phyloP scores from a whole-genome alignment of 345 rosid genomes.

The Moricandia moricandioides region DNA sequence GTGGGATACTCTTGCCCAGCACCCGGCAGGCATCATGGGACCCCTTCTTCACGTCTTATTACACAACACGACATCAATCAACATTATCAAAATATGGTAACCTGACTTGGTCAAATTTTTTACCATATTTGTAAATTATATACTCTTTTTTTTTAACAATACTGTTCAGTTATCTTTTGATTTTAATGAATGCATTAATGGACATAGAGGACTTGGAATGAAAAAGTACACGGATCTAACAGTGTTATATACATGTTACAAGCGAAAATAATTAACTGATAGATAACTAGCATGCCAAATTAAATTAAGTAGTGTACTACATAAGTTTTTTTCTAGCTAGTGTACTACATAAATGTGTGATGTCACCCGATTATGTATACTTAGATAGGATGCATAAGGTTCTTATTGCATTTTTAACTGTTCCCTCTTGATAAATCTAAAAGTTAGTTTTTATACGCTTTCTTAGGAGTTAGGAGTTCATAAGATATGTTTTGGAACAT shows the following conservation, averaged over 20 bases:
- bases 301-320: too few relatives aligned
- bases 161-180: slow-evolving; percentile 2
- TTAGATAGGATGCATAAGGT: neutral
- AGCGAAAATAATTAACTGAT: neutral
- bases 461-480: too few relatives aligned
- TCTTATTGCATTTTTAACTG: too few relatives aligned
- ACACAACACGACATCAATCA: slow-evolving; percentile 19
- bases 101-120: slow-evolving; percentile 36
- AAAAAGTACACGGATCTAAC: neutral
- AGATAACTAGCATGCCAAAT: neutral
- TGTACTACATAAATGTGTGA: neutral
- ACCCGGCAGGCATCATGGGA: slow-evolving; percentile 50
- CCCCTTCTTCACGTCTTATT: slow-evolving; percentile 45
- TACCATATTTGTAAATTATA: slow-evolving; percentile 29
- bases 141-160: neutral
- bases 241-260: neutral
- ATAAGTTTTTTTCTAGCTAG: too few relatives aligned
- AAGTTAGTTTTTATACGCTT: too few relatives aligned
- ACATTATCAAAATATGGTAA: slow-evolving; percentile 18
- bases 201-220: neutral
- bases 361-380: neutral
- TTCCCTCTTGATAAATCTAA: too few relatives aligned
- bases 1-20: slow-evolving; percentile 71
- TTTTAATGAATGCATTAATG: neutral
- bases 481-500: too few relatives aligned